A percentile compares a stretch with the other conserved stretches of the same genome.
Conservation (phyloP, 2,329 filamentous ascomycete species). For the Fusarium compactum region DNA sequence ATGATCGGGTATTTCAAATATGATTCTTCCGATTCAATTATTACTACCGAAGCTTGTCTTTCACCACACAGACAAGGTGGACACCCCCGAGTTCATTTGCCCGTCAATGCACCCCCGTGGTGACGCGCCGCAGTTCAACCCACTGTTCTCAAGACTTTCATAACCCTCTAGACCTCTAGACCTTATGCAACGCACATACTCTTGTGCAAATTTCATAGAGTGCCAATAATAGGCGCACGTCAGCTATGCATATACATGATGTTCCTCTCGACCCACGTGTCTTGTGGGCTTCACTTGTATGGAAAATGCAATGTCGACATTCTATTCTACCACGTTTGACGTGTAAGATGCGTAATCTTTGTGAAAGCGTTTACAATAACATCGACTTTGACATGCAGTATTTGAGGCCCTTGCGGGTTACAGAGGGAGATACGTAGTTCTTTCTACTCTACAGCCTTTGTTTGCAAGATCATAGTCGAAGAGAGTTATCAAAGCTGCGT, state of each 20-base stretch:
- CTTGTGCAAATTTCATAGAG: background rate
- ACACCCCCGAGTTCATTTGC: slow-evolving; percentile 32
- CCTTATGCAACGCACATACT: slow-evolving; percentile 21
- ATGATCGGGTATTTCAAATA: background rate
- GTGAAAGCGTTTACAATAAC: slow-evolving; percentile 1
- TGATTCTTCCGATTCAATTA: background rate
- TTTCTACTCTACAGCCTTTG: background rate
- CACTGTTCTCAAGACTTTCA: slow-evolving; percentile 11
- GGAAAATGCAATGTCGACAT: slow-evolving; percentile 15
- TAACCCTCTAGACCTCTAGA: background rate
- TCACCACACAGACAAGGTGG: slow-evolving; percentile 22
- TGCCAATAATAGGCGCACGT: slow-evolving; percentile 18
- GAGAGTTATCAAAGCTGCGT: slow-evolving; percentile 21
- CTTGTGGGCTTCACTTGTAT: slow-evolving; percentile 8
- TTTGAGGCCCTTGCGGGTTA: background rate
- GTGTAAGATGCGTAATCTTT: background rate
- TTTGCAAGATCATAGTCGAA: background rate
- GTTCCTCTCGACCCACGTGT: slow-evolving; percentile 36
- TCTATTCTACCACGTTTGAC: slow-evolving; percentile 8
- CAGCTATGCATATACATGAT: slow-evolving; percentile 15
- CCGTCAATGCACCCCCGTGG: slow-evolving; percentile 34
- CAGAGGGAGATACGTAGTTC: background rate
- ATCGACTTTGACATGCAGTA: background rate
- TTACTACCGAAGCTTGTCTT: slow-evolving; percentile 1
- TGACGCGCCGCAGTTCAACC: background rate